These are phyloP conservation scores for Nicotiana noctiflora DNA, from an alignment of 257 asterid genomes.

Conservation along the genomic window DNA sequence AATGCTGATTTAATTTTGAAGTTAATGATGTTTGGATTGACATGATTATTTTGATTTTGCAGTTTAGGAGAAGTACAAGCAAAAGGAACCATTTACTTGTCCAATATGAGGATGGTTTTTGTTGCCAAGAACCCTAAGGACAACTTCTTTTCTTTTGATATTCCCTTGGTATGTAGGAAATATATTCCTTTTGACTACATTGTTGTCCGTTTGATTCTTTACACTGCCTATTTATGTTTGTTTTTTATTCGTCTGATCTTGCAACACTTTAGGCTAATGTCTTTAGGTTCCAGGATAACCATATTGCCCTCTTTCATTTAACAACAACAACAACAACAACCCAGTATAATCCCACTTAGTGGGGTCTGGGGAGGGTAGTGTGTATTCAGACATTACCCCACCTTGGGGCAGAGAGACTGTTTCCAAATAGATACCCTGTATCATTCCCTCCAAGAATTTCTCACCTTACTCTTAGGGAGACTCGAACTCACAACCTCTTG, in stretches of 20 bases:
- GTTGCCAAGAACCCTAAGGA: conserved; percentile 67
- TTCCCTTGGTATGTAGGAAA: conserved; percentile 72
- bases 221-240: too few species aligned
- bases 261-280: background rate
- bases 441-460: too few species aligned
- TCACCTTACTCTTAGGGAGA: too few species aligned
- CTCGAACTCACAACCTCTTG: too few species aligned
- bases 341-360: too few species aligned
- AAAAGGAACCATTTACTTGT: conserved; percentile 80
- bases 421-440: too few species aligned
- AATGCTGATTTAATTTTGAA: background rate
- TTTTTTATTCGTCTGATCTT: too few species aligned
- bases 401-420: too few species aligned
- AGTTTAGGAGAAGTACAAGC: conserved; percentile 74
- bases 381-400: too few species aligned
- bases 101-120: conserved; percentile 89
- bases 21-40: background rate
- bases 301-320: too few species aligned
- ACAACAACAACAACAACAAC: too few species aligned
- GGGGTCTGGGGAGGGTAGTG: too few species aligned
- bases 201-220: background rate
- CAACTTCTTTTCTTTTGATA: conserved; percentile 59
- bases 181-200: background rate
- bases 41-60: conserved; percentile 9
- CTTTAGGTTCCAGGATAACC: background rate